Evolutionary conservation across 495 filamentous ascomycete species (phyloP).

Genomic region (Clohesyomyces aquaticus): DNA sequence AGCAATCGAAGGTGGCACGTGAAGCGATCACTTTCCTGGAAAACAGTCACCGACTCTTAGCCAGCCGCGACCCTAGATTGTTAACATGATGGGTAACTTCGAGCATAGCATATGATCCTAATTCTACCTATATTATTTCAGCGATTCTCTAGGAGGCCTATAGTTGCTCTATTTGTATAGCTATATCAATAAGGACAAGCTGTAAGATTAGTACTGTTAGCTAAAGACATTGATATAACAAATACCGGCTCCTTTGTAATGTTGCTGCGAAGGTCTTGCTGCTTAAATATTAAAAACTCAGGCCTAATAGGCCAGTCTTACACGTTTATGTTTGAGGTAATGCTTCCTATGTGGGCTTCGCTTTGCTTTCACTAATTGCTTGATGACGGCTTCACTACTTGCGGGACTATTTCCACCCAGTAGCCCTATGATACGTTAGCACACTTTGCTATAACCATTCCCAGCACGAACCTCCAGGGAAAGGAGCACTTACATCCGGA

Average conservation of each 20-base stretch:
- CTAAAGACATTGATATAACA: not conserved
- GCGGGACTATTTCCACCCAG: constrained; percentile 31
- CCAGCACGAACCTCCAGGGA: not conserved
- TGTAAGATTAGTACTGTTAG: too few species aligned
- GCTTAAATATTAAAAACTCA: not conserved
- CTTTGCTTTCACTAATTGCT: too few species aligned
- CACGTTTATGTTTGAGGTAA: not conserved
- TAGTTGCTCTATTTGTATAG: too few species aligned
- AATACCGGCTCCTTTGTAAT: not conserved
- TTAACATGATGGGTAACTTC: too few species aligned
- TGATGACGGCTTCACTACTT: constrained; percentile 13
- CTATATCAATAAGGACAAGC: too few species aligned
- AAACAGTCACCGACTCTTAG: too few species aligned
- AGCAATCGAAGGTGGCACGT: too few species aligned
- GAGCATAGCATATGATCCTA: too few species aligned
- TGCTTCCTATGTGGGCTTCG: not conserved
- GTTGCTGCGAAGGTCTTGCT: not conserved
- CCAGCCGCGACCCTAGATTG: too few species aligned
- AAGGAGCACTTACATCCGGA: constrained; percentile 29
- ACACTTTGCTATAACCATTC: not conserved
- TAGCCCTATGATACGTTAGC: constrained; percentile 24
- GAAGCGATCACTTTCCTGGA: too few species aligned
- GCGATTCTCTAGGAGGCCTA: too few species aligned
- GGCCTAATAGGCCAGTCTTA: not conserved
- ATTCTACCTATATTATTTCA: too few species aligned